Percentiles rank a stretch among this genome's conserved stretches.
These are phyloP conservation scores for carrot (Daucus carota) DNA, from an alignment of 129 eudicot species.

Conservation along the genomic window DNA sequence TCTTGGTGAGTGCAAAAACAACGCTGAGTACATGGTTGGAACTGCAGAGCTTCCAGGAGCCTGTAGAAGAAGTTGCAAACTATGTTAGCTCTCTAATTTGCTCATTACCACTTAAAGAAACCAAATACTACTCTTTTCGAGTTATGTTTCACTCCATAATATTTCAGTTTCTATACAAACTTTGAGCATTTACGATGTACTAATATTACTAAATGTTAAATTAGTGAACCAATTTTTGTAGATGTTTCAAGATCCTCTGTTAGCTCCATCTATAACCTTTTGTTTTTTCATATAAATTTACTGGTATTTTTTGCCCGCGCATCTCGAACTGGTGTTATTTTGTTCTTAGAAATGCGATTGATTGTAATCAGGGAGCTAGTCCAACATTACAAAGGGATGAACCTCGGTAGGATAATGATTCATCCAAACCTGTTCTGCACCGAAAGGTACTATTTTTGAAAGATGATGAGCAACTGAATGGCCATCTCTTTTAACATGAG, in stretches of 20 bases:
- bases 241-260: background rate
- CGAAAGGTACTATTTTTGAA: no score
- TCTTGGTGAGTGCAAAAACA: slow-evolving; percentile 60
- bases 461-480: no score
- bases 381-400: no score
- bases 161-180: background rate
- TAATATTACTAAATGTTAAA: background rate
- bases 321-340: no score
- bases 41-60: slow-evolving; percentile 47
- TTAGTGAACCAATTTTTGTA: background rate
- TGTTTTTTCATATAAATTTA: no score
- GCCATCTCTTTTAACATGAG: no score
- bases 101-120: background rate
- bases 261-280: background rate
- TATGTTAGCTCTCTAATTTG: background rate
- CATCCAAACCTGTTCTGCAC: no score
- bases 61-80: slow-evolving; percentile 57
- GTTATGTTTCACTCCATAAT: background rate
- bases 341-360: no score
- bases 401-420: no score
- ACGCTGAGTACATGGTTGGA: slow-evolving; percentile 62
- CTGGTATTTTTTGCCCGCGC: no score
- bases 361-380: no score
- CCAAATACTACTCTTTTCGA: background rate
- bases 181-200: background rate